Percentiles rank a stretch among this genome's conserved stretches.
These are phyloP conservation scores for Teunomyces panamensis DNA, from an alignment of 805 yeast species.

Conservation along the genomic window DNA sequence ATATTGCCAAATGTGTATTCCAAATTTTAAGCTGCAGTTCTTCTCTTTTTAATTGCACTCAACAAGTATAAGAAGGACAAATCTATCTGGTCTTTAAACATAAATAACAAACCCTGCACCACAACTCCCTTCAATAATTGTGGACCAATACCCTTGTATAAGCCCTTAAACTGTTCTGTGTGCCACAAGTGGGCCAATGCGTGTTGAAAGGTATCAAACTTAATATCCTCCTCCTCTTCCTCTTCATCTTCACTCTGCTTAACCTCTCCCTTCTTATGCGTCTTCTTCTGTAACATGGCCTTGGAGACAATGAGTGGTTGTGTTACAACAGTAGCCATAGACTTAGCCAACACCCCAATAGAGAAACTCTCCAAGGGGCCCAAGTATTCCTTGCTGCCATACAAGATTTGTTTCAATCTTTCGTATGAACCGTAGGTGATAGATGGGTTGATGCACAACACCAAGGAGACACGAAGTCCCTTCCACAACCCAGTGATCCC, in stretches of 20 bases:
- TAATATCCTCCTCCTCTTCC: conserved; percentile 34
- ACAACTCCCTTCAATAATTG: conserved; percentile 78
- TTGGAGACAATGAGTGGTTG: conserved; percentile 85
- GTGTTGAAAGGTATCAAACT: conserved; percentile 57
- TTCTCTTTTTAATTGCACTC: conserved; percentile 20
- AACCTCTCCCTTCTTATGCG: conserved; percentile 11
- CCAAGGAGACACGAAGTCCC: conserved; percentile 76
- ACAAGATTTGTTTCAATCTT: conserved; percentile 55
- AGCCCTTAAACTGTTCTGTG: conserved; percentile 60
- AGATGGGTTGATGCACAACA: conserved; percentile 78
- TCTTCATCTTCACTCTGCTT: conserved; percentile 24
- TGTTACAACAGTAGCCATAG: conserved; percentile 74
- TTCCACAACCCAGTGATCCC: conserved; percentile 77
- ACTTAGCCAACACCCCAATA: conserved; percentile 77
- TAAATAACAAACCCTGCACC: conserved; percentile 80
- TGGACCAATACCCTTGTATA: conserved; percentile 80
- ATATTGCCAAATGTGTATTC: neutral
- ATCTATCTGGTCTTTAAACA: conserved; percentile 71
- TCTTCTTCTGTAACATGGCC: conserved; percentile 67
- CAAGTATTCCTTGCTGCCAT: conserved; percentile 40
- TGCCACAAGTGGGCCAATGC: conserved; percentile 59
- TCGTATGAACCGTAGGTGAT: conserved; percentile 83
- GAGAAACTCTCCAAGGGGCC: conserved; percentile 64
- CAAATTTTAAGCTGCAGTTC: conserved; percentile 2
- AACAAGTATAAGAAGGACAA: conserved; percentile 34